Evolutionary conservation across 2,329 filamentous ascomycete genomes (phyloP), one percentile per base, ranked within the genome.

Genomic region (Claviceps quebecensis): DNA sequence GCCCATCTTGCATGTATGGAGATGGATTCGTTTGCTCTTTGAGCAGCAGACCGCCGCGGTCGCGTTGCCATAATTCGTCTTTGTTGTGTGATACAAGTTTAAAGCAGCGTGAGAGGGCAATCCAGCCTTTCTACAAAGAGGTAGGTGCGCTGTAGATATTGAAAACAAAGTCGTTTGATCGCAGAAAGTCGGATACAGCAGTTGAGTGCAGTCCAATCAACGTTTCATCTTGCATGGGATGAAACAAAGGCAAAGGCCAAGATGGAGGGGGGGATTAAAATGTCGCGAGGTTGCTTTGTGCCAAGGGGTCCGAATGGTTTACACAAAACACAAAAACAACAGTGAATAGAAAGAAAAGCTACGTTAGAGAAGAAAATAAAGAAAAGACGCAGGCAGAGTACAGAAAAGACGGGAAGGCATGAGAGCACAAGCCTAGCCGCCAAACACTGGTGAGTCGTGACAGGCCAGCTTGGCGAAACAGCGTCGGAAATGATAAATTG

Each of bases 1-100:
- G 67, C 65, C 65, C 65, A 67, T 62, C 60, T 67, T 53, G 66
- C 65, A 55, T 69, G 67, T 51, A 65, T 67, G 53, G 69, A 69
- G 57, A 72, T 71, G 51, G 65, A 66, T 56, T 71, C 67, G 49
- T 66, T 68, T 45, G 70, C 70, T 62, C 63, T 70, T 46, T 67
- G 58, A 52, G 69, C 69, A 29, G 70, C 69, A 22, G 69, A 70
- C 44, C 70, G 67, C 49, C 69, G 72, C 43, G 75, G 74, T 53
- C 75, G 71, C 36, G 70, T 67, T 45, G 71, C 58, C 74, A 77
- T 77, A 55, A 53, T 45, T 34, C 26, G n/a, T 23, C 26, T 45
- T 49, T 46, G 39, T 47, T 37, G 48, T 34, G 48, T 13, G 16
- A 26, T 19, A 17, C 37, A 9, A 44, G 26, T 37, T 11, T n/a